Base-by-base conservation (phyloP, 75 land plant species). In the Pinus tabuliformis region DNA sequence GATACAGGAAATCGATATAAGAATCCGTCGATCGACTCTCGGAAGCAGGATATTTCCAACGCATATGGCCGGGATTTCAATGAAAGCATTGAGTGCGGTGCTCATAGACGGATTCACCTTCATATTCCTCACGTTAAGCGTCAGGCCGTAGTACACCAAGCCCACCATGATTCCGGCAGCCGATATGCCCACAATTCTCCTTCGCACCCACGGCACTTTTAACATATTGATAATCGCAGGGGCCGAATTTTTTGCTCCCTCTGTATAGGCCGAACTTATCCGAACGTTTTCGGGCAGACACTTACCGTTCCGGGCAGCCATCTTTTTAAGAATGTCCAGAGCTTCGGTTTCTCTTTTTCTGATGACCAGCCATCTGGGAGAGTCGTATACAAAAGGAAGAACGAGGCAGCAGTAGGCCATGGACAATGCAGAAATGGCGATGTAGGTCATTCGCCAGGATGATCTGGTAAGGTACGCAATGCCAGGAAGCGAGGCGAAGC, bases 41-140 rank as follows among this genome's bases (percentile, higher is more conserved):
- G 76, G 30, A 54, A 87, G 78, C 0, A 87, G 80, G 1, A 82
- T 62, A 6, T 73, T 58, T 22, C 80, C 81, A 3, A 86, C 2
- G 37, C 75, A 24, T 3, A 87, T 75, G 3, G 87, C 89, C 1
- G 89, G 89, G 14, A 87, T 68, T 72, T 87, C 89, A 81, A 81
- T 78, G 16, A 84, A 0, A 1, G 87, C 89, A 58, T 87, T 87
- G 26, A 87, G 30, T 0, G 73, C 73, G 18, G 79, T 85, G 1
- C 75, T 68, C 59, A 80, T 62, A 78, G 84, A 85, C 21, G 81
- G 68, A 63, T 74, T 79, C 0, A 2, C 4, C 7, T 49, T 22
- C 1, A 85, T 70, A 73, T 87, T 87, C 57, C 71, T 84, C 0
- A 87, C 81, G 30, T 87, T 87, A 15, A 87, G 80, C n/a, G 72